Base-by-base conservation (phyloP, 257 asterid species). In the Scutellaria galericulata region DNA sequence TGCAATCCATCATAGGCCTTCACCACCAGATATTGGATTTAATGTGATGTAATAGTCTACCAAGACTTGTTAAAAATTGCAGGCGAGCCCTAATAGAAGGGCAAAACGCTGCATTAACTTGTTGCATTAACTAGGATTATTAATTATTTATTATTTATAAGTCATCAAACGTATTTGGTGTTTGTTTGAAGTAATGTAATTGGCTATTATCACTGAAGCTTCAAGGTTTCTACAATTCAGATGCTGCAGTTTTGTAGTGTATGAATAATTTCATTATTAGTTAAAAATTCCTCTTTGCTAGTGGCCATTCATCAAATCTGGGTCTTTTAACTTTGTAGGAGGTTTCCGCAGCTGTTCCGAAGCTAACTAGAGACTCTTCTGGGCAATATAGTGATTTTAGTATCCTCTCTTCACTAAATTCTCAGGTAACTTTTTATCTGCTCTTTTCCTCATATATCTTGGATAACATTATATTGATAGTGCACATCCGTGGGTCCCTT, bases 321-420 rank as follows among this genome's bases (percentile, higher is more conserved):
- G 63, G 74, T 10, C 40, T 72, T 70, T 42, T 52, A 46, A 68
- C 57, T 63, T 39, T 81, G 74, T 77, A 94, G 99, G 99, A 94
- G 89, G 96, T 89, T 64, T 88, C 99, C 8, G 72, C 87, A 56
- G 85, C 87, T 77, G 95, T 85, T 64, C 92, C 96, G 31, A 91
- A 86, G 87, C 89, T 88, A 72, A 84, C 92, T 50, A 89, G 96
- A 79, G 97, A 94, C 79, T 86, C 93, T 72, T 88, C 99, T 79
- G 97, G 97, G 69, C 97, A 89, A 62, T 87, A 89, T 68, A 91
- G 97, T 82, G 99, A 94, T 86, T 94, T 94, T 79, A 90, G 83
- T 85, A 83, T 94, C 79, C 93, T 94, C 65, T 91, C 99, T 73
- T 94, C 97, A 20, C 83, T 94, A 66, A 91, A 91, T 71, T 91